Evolutionary conservation across 495 filamentous ascomycete species (phyloP).

Genomic region (Sporormia fimetaria): DNA sequence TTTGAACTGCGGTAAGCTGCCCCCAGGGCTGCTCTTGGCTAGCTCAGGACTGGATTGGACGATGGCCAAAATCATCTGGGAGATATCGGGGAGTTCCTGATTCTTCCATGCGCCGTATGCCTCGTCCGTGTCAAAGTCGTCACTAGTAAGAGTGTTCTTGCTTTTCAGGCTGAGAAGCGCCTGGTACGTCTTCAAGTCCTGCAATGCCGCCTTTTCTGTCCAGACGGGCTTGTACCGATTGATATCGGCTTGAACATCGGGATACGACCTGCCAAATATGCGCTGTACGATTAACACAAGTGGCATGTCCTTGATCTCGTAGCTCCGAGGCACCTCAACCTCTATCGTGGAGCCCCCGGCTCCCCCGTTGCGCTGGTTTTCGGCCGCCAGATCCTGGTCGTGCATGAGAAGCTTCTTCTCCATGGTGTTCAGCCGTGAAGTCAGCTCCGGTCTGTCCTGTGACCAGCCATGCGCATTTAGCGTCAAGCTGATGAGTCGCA

Average conservation of each 20-base stretch:
- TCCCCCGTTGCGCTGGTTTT: conserved; percentile 43
- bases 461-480: conserved; percentile 72
- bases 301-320: conserved; percentile 93
- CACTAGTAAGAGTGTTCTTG: conserved; percentile 60
- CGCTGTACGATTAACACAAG: conserved; percentile 75
- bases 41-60: conserved; percentile 78
- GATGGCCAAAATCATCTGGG: conserved; percentile 86
- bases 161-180: conserved; percentile 72
- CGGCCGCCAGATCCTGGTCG: conserved; percentile 71
- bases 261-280: conserved; percentile 67
- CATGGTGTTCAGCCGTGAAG: conserved; percentile 61
- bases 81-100: conserved; percentile 66
- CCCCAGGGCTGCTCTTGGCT: conserved; percentile 51
- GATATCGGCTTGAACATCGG: conserved; percentile 74
- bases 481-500: conserved; percentile 70
- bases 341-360: conserved; percentile 55
- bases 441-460: conserved; percentile 71
- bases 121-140: conserved; percentile 87
- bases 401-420: conserved; percentile 93
- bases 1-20: conserved; percentile 43
- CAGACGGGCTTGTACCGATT: conserved; percentile 65
- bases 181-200: conserved; percentile 88
- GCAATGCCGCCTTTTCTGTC: conserved; percentile 84
- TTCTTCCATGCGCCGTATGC: conserved; percentile 85
- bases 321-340: conserved; percentile 67